Conservation (phyloP, 108 stramenopile genomes). For the Aureococcus anophagefferens region DNA sequence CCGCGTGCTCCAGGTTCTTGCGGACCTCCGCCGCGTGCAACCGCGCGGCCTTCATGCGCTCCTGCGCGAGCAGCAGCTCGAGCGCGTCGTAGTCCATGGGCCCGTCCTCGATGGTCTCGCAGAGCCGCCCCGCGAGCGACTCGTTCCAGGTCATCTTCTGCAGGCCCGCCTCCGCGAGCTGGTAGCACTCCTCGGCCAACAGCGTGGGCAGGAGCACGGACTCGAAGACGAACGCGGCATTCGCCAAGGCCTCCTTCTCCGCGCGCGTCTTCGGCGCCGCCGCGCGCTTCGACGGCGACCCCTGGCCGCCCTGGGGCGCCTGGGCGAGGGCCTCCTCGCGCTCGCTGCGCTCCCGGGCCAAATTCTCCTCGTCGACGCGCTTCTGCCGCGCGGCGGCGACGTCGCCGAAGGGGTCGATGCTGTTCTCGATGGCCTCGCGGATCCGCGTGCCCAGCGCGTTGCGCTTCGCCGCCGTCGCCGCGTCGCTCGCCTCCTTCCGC, state of each 20-base stretch:
- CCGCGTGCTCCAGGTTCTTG: too few relatives aligned
- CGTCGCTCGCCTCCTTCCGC: neutral
- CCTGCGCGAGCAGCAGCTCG: neutral
- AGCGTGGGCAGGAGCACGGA: neutral
- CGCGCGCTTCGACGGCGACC: too few relatives aligned
- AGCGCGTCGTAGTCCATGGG: conserved; percentile 2
- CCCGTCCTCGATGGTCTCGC: neutral
- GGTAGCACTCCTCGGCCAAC: neutral
- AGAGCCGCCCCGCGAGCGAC: conserved; percentile 1
- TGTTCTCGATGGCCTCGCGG: too few relatives aligned
- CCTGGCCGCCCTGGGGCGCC: too few relatives aligned
- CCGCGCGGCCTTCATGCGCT: neutral
- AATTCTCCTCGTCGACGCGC: too few relatives aligned
- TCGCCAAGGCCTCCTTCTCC: neutral
- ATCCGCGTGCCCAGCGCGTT: too few relatives aligned
- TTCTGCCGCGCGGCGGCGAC: too few relatives aligned
- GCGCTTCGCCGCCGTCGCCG: too few relatives aligned
- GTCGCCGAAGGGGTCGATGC: too few relatives aligned
- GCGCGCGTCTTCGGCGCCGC: neutral
- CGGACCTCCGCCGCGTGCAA: too few relatives aligned
- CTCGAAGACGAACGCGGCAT: neutral
- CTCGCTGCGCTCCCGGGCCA: too few relatives aligned
- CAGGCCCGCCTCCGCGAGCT: neutral
- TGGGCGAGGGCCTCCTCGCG: too few relatives aligned
- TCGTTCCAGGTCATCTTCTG: conserved; percentile 1